Percentiles rank a stretch among this genome's conserved stretches.
Evolutionary conservation across 345 rosid genomes (phyloP).

Genomic region (Citrus sinensis): DVS_A1.0 CM039165.1:34491001-34491500

Average conservation of each 20-base stretch:
- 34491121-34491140: no score
- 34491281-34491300: neutral
- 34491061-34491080: no score
- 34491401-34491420: neutral
- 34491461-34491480: neutral
- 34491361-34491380: neutral
- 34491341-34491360: no score
- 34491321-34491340: no score
- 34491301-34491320: no score
- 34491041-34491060: no score
- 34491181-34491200: neutral
- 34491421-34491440: neutral
- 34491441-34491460: neutral
- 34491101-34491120: no score
- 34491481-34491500: conserved; percentile 19
- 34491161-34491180: neutral
- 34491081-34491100: no score
- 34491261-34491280: conserved; percentile 55
- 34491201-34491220: neutral
- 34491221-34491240: conserved; percentile 13
- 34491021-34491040: no score
- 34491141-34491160: no score
- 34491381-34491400: neutral
- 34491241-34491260: conserved; percentile 51
- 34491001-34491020: no score